Conservation (phyloP, 2,329 filamentous ascomycete species). For the Aspergillus puulaauensis region DNA sequence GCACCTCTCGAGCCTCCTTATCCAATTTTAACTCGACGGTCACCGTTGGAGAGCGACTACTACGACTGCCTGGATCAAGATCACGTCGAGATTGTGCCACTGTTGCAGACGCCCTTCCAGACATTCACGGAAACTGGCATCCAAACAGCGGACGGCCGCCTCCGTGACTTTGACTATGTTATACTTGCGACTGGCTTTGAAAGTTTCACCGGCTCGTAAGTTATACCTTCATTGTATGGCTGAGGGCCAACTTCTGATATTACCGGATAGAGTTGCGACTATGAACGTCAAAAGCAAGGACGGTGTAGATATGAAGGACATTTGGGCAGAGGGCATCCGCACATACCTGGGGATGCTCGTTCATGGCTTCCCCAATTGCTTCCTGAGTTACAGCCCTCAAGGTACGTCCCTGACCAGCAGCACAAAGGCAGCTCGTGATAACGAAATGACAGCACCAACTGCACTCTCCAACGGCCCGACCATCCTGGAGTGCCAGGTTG, state of each 20-base stretch:
- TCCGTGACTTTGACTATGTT: constrained; percentile 40
- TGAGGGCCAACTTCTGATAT: background rate
- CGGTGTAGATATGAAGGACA: background rate
- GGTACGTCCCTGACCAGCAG: constrained; percentile 22
- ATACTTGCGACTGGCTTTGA: constrained; percentile 45
- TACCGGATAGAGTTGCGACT: constrained; percentile 23
- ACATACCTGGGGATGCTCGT: constrained; percentile 46
- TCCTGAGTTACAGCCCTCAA: constrained; percentile 56
- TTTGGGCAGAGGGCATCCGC: constrained; percentile 23
- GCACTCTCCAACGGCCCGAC: constrained; percentile 57
- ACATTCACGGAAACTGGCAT: constrained; percentile 44
- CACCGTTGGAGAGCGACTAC: constrained; percentile 50
- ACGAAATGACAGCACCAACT: constrained; percentile 41
- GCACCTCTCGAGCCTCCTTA: constrained; percentile 55
- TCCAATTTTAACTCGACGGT: constrained; percentile 55
- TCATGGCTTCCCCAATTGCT: constrained; percentile 50
- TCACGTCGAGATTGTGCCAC: constrained; percentile 49
- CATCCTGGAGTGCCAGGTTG: constrained; percentile 54
- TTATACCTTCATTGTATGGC: background rate
- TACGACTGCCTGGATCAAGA: constrained; percentile 51
- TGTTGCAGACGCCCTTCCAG: constrained; percentile 41
- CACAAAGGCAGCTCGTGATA: background rate
- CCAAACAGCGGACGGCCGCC: constrained; percentile 34
- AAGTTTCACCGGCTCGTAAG: constrained; percentile 32
- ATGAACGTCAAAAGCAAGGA: constrained; percentile 18